Evolutionary conservation across 2,329 filamentous ascomycete species (phyloP).

Genomic region (Colletotrichum endophyticum): DNA sequence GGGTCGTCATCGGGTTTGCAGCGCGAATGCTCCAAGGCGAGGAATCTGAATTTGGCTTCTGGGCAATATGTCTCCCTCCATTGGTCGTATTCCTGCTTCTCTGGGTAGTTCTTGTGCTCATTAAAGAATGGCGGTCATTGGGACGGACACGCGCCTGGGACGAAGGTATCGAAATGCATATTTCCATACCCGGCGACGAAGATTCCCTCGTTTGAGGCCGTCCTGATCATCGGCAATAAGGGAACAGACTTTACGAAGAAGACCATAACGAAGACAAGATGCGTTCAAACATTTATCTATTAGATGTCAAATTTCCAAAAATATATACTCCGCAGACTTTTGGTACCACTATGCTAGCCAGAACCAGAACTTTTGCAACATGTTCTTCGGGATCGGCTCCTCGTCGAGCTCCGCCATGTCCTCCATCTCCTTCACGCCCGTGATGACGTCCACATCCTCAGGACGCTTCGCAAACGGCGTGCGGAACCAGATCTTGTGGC

Average conservation of each 20-base stretch:
- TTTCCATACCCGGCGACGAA: neutral
- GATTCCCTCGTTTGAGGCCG: neutral
- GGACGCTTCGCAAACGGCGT: slow-evolving; percentile 47
- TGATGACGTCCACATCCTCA: slow-evolving; percentile 59
- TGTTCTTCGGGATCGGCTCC: slow-evolving; percentile 54
- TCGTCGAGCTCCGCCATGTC: slow-evolving; percentile 55
- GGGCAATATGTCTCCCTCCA: neutral
- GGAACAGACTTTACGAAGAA: neutral
- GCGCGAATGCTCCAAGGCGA: neutral
- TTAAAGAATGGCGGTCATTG: neutral
- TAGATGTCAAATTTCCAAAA: neutral
- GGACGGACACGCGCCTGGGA: neutral
- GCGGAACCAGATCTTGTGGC: slow-evolving; percentile 59
- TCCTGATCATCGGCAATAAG: neutral
- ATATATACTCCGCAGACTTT: neutral
- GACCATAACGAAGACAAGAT: neutral
- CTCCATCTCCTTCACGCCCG: slow-evolving; percentile 68
- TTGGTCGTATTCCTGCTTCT: neutral
- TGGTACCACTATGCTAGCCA: slow-evolving; percentile 50
- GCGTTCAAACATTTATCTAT: neutral
- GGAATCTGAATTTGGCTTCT: neutral
- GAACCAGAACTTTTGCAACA: slow-evolving; percentile 57
- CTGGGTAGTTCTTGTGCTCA: neutral
- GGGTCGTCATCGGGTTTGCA: neutral
- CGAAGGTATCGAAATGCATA: neutral